phyloP scores from a whole-genome alignment of 805 yeast genomes.

The Torulaspora indica region DNA sequence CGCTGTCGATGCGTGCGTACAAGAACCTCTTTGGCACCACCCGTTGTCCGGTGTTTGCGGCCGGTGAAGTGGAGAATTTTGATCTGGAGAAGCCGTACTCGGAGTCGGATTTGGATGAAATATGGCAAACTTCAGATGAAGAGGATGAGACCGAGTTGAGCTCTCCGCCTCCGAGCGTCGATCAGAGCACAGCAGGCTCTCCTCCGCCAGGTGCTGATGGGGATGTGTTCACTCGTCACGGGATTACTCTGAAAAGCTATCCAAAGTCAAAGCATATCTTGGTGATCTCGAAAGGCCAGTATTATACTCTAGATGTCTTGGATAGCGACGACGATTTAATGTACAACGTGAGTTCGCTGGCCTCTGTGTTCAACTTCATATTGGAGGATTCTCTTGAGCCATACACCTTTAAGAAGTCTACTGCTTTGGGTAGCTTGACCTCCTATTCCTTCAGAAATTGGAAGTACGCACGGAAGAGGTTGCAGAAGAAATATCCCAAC shows the following conservation, averaged over 20 bases:
- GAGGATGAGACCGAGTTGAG: conserved; percentile 2
- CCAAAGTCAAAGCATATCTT: conserved; percentile 64
- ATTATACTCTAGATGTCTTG: conserved; percentile 81
- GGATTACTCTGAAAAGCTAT: conserved; percentile 72
- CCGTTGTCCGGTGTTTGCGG: conserved; percentile 43
- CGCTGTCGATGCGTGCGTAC: conserved; percentile 66
- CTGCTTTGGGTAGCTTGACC: conserved; percentile 79
- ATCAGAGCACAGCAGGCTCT: background rate
- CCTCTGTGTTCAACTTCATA: conserved; percentile 59
- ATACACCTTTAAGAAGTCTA: conserved; percentile 55
- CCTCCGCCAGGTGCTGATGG: conserved; percentile 16
- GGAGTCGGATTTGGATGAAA: conserved; percentile 42
- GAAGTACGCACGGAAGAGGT: conserved; percentile 62
- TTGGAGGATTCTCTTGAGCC: conserved; percentile 59
- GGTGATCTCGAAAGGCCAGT: conserved; percentile 74
- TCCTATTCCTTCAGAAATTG: conserved; percentile 82
- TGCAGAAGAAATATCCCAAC: conserved; percentile 40
- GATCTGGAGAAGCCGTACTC: conserved; percentile 43
- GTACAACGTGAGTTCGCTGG: conserved; percentile 62
- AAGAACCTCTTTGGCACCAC: conserved; percentile 65
- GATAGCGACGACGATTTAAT: conserved; percentile 62
- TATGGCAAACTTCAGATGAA: conserved; percentile 5
- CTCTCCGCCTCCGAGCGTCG: background rate
- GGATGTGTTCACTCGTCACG: conserved; percentile 35
- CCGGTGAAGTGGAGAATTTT: conserved; percentile 31